Base-by-base conservation (phyloP, 2,329 filamentous ascomycete genomes). In the Scortechinia acanthostroma region DNA sequence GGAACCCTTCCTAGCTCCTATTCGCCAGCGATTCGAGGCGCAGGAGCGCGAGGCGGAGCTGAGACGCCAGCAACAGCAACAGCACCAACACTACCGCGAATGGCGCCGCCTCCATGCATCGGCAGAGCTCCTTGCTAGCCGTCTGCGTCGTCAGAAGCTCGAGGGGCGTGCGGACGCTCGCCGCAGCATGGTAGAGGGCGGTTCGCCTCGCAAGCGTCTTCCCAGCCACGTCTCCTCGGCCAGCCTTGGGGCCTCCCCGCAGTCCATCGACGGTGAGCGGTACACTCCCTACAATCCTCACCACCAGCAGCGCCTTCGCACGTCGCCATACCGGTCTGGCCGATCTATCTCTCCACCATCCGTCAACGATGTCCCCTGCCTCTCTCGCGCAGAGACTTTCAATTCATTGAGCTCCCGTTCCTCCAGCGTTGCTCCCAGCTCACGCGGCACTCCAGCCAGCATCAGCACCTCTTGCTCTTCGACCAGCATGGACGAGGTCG, bases 281-380 rank as follows among this genome's bases (percentile, higher is more conserved):
- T 30, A 30, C 25, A 30, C 25, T 10, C 25, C 25, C n/a, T 30
- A 30, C 16, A 61, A 61, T 50, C 28, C 49, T 6, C 57, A 57
- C 43, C 63, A 64, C 17, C 63, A 65, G 49, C 59, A 59, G 42
- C n/a, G n/a, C n/a, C n/a, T n/a, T n/a, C 58, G 57, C n/a, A 51
- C 58, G 21, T 65, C 65, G 1, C 60, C 60, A 3, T 56, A 55
- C 47, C 60, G 64, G 22, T 50, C 55, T 17, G 54, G 55, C 19
- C 61, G 60, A 3, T 68, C 66, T 2, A 60, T 61, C 43, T 70
- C 67, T 6, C 66, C 65, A 2, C 64, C 66, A 4, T 69, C 66
- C 2, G 49, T 68, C 40, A 59, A 60, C 20, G 68, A 70, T 47
- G 59, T 71, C 0, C 68, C 68, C 3, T 53, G 54, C 2, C 57